Evolutionary conservation across 768 basidiomycete species (phyloP).

Genomic region (Pleurotus platypus): DNA sequence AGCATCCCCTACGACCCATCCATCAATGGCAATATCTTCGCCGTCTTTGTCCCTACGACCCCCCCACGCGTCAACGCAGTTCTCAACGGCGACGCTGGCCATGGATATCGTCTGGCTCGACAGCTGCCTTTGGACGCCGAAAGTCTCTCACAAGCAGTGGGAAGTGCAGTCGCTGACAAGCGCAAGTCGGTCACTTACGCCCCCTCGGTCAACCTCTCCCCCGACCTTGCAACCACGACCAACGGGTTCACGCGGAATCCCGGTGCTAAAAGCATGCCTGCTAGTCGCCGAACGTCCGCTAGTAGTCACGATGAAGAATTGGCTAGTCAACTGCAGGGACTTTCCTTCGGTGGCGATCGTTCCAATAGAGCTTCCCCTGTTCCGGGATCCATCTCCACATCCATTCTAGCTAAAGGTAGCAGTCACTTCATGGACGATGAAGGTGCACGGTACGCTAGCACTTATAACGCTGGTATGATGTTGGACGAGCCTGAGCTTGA

Average conservation of each 20-base stretch:
- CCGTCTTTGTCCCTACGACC: conserved; percentile 86
- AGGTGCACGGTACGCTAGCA: conserved; percentile 52
- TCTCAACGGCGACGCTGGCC: conserved; percentile 56
- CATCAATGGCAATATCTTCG: conserved; percentile 54
- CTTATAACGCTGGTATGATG: conserved; percentile 84
- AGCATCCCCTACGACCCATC: conserved; percentile 63
- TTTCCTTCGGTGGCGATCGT: conserved; percentile 65
- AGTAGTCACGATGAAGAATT: conserved; percentile 85
- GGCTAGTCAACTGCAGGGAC: conserved; percentile 68
- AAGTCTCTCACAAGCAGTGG: conserved; percentile 66
- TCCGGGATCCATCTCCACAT: conserved; percentile 46
- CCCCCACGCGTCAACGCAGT: conserved; percentile 76
- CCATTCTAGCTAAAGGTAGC: conserved; percentile 48
- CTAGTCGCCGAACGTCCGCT: conserved; percentile 84
- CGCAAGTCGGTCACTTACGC: conserved; percentile 87
- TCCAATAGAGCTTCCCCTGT: conserved; percentile 54
- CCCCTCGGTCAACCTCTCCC: conserved; percentile 70
- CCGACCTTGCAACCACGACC: conserved; percentile 56
- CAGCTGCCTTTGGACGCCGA: conserved; percentile 59
- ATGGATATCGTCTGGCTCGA: conserved; percentile 35
- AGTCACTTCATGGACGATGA: conserved; percentile 57
- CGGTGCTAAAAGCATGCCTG: conserved; percentile 91
- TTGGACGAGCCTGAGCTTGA: conserved; percentile 92
- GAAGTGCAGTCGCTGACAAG: conserved; percentile 64
- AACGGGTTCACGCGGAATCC: conserved; percentile 43